Conservation (phyloP, 1,284 basidiomycete genomes). For the Acaromyces ingoldii region DNA sequence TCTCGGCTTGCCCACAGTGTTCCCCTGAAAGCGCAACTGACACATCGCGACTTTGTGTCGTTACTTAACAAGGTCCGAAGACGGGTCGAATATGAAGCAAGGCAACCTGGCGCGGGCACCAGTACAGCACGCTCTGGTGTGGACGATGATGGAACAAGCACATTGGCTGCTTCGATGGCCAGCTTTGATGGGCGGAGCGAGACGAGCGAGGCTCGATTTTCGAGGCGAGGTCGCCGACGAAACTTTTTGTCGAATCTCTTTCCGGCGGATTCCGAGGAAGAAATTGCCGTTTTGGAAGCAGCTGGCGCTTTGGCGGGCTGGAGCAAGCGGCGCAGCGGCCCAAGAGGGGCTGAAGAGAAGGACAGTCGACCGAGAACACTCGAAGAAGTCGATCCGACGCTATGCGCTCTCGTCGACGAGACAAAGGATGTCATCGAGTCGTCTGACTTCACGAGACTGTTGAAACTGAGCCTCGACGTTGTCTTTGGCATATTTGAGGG, state of each 20-base stretch:
- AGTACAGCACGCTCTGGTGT: too few species aligned
- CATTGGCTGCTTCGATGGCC: not conserved
- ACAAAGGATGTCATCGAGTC: slow-evolving; percentile 64
- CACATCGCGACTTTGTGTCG: slow-evolving; percentile 63
- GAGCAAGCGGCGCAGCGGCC: too few species aligned
- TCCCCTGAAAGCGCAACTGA: slow-evolving; percentile 69
- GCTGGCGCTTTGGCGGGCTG: slow-evolving; percentile 2
- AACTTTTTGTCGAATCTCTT: slow-evolving; percentile 1
- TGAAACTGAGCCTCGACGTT: slow-evolving; percentile 65
- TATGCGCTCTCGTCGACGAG: slow-evolving; percentile 65
- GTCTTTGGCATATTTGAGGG: slow-evolving; percentile 61
- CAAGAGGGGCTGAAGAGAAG: too few species aligned
- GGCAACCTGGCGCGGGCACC: too few species aligned
- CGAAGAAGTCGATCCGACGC: too few species aligned
- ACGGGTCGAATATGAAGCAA: slow-evolving; percentile 55
- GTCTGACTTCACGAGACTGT: slow-evolving; percentile 65
- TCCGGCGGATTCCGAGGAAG: not conserved
- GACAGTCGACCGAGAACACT: too few species aligned
- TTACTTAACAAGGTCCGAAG: slow-evolving; percentile 67
- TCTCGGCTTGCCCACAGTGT: slow-evolving; percentile 58
- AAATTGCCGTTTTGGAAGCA: not conserved
- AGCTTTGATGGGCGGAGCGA: not conserved
- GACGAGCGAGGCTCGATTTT: not conserved
- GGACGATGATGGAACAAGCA: not conserved
- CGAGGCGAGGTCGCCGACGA: not conserved